These are phyloP conservation scores for Trametes elegans DNA, from an alignment of 768 basidiomycete genomes.

Conservation along the genomic window DNA sequence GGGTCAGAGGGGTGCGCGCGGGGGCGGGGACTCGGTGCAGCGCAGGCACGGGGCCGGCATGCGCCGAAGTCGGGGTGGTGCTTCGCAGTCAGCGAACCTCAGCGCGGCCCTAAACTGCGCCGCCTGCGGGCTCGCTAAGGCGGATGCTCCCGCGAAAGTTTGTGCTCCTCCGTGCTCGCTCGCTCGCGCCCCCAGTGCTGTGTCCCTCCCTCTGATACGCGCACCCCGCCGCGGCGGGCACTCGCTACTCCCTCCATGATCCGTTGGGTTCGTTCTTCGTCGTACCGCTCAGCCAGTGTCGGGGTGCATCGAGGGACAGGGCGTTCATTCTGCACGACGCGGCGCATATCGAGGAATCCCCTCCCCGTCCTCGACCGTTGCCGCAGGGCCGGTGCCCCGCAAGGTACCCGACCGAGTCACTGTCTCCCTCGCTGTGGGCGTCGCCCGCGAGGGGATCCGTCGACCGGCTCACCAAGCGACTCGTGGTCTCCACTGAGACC, in stretches of 20 bases:
- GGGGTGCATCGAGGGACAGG: too few relatives aligned
- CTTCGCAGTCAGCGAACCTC: constrained; percentile 13
- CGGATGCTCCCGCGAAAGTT: constrained; percentile 11
- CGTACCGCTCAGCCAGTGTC: background rate
- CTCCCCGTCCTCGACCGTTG: too few relatives aligned
- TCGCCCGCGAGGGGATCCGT: too few relatives aligned
- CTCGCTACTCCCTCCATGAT: background rate
- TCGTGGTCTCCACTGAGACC: too few relatives aligned
- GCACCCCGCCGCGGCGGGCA: constrained; percentile 6
- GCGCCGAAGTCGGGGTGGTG: constrained; percentile 3
- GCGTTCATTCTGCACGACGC: background rate
- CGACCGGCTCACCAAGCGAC: too few relatives aligned
- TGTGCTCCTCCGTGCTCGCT: background rate
- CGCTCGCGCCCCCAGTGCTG: background rate
- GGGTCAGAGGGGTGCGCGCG: background rate
- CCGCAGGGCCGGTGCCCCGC: too few relatives aligned
- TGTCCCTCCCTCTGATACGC: background rate
- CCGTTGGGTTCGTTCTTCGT: background rate
- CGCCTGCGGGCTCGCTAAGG: constrained; percentile 4
- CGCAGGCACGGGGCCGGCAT: background rate
- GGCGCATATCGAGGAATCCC: background rate
- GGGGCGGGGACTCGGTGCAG: background rate
- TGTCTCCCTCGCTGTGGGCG: too few relatives aligned
- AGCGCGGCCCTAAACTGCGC: constrained; percentile 10
- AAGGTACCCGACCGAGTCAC: too few relatives aligned